Evolutionary conservation across 2,329 filamentous ascomycete species (phyloP).

Genomic region (Cytospora leucostoma): DNA sequence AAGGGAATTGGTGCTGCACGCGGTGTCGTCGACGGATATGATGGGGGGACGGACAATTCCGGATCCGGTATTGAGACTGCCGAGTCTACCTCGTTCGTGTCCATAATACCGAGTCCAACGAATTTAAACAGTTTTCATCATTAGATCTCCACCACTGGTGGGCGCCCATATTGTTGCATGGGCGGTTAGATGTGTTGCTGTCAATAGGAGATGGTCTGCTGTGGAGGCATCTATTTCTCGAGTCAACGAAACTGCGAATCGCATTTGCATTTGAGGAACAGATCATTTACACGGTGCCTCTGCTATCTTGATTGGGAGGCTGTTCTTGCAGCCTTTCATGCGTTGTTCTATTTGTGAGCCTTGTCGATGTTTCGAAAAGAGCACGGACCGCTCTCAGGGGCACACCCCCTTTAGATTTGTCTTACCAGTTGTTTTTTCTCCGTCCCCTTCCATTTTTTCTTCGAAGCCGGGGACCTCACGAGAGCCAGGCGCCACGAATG

Average conservation of each 20-base stretch:
- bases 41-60: conserved; percentile 22
- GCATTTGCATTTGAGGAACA: neutral
- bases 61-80: conserved; percentile 20
- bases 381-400: neutral
- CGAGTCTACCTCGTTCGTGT: neutral
- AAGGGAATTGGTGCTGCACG: conserved; percentile 24
- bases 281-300: neutral
- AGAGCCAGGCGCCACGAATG: neutral
- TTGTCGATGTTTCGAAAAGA: neutral
- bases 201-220: neutral
- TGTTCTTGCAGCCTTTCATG: neutral
- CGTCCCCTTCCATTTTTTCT: neutral
- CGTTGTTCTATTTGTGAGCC: neutral
- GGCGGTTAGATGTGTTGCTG: neutral
- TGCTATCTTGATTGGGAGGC: neutral
- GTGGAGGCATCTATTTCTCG: neutral
- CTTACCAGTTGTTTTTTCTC: too few relatives aligned
- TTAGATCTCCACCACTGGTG: neutral
- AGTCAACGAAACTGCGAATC: neutral
- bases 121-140: neutral
- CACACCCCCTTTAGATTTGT: neutral
- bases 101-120: neutral
- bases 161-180: neutral
- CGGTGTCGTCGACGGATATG: conserved; percentile 18
- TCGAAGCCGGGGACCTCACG: neutral